phyloP scores from a whole-genome alignment of 768 basidiomycete genomes.

The Candolleomyces aberdarensis region DNA sequence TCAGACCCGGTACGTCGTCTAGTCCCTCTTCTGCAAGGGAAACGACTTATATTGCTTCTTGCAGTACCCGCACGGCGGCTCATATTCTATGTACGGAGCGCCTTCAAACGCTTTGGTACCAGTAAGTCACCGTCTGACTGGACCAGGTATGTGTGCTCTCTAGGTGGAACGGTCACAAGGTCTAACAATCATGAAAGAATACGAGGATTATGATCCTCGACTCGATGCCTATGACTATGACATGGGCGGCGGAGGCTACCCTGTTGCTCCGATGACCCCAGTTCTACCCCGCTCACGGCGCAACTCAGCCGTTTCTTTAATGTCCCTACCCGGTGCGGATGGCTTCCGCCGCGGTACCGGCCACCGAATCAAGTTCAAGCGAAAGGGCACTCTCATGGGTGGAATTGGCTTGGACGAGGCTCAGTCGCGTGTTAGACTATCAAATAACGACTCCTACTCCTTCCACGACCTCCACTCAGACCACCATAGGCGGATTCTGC shows the following conservation, averaged over 20 bases:
- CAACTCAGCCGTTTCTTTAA: conserved; percentile 51
- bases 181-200: conserved; percentile 33
- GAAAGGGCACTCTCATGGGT: conserved; percentile 61
- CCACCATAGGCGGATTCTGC: conserved; percentile 50
- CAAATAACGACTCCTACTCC: conserved; percentile 60
- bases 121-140: conserved; percentile 36
- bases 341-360: conserved; percentile 35
- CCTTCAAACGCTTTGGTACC: conserved; percentile 33
- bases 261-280: conserved; percentile 29
- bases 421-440: conserved; percentile 58
- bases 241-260: conserved; percentile 8
- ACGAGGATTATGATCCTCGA: conserved; percentile 48
- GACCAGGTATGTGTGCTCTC: conserved; percentile 33
- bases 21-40: not conserved
- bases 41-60: conserved; percentile 1
- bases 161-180: not conserved
- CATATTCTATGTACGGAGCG: conserved; percentile 46
- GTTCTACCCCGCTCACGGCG: conserved; percentile 37
- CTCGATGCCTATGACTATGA: conserved; percentile 52
- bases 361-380: conserved; percentile 67
- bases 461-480: conserved; percentile 67
- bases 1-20: conserved; percentile 27
- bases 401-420: conserved; percentile 71
- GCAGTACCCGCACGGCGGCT: conserved; percentile 26
- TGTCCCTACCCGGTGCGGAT: conserved; percentile 35